A percentile compares a stretch with the other conserved stretches of the same genome.
phyloP scores from a whole-genome alignment of 805 yeast species.

The Yamadazyma phyllophila region DNA sequence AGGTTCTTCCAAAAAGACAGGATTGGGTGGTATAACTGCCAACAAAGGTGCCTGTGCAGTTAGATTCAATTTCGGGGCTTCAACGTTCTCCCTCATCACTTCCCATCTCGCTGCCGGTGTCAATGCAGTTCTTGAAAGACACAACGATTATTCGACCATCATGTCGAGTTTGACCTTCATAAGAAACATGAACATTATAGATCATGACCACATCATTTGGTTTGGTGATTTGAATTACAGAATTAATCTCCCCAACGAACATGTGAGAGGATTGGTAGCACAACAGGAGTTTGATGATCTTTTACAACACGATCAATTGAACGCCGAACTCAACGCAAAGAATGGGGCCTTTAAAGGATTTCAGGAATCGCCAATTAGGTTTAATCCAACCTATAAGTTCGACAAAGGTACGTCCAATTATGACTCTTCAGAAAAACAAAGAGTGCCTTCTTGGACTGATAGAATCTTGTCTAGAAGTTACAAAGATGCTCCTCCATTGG shows the following conservation, averaged over 20 bases:
- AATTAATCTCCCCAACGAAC: slow-evolving; percentile 67
- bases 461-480: slow-evolving; percentile 68
- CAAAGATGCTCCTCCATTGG: slow-evolving; percentile 26
- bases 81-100: slow-evolving; percentile 80
- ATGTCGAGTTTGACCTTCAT: slow-evolving; percentile 74
- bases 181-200: slow-evolving; percentile 66
- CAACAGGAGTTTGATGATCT: slow-evolving; percentile 47
- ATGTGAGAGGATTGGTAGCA: slow-evolving; percentile 57
- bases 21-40: slow-evolving; percentile 95
- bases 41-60: slow-evolving; percentile 97
- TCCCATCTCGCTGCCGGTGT: slow-evolving; percentile 95
- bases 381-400: slow-evolving; percentile 89
- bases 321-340: slow-evolving; percentile 56
- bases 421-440: slow-evolving; percentile 87
- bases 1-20: slow-evolving; percentile 94
- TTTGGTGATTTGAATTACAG: slow-evolving; percentile 93
- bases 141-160: slow-evolving; percentile 76
- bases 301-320: slow-evolving; percentile 75
- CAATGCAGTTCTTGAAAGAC: slow-evolving; percentile 76
- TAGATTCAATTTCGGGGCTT: slow-evolving; percentile 75
- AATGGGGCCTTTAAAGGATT: slow-evolving; percentile 70
- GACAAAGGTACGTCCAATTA: slow-evolving; percentile 79
- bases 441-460: slow-evolving; percentile 97
- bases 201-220: slow-evolving; percentile 88
- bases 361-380: slow-evolving; percentile 71